Percentiles rank a stretch among this genome's conserved stretches.
phyloP scores from a whole-genome alignment of 192 early-diverging fungal genomes.

The Backusella sp. region DNA sequence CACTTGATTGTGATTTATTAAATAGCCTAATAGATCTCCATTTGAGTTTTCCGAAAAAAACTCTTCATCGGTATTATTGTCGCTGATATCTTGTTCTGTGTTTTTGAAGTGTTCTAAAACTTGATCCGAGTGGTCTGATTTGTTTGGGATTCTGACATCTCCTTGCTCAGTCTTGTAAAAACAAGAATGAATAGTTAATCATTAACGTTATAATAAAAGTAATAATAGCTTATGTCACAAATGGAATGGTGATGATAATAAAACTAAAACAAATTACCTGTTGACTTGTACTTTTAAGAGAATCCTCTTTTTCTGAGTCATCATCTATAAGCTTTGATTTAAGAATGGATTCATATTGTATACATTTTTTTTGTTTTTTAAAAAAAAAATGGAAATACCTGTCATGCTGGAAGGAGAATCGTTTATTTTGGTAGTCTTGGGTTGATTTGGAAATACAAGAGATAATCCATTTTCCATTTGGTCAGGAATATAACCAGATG shows the following conservation, averaged over 20 bases:
- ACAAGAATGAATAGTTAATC: neutral
- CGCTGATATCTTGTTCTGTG: neutral
- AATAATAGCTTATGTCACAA: neutral
- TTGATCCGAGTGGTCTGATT: neutral
- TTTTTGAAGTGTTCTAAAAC: neutral
- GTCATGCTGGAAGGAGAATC: neutral
- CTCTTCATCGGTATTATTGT: neutral
- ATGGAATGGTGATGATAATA: neutral
- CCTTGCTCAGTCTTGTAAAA: neutral
- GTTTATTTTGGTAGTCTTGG: neutral
- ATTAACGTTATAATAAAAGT: neutral
- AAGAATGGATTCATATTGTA: neutral
- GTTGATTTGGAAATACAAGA: neutral
- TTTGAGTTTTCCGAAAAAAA: neutral
- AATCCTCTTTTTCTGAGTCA: neutral
- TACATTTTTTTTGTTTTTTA: neutral
- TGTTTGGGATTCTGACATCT: constrained; percentile 1
- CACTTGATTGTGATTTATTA: neutral
- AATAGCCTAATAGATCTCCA: neutral
- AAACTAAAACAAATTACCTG: neutral
- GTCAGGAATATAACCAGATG: neutral
- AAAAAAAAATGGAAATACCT: neutral
- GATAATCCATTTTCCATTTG: neutral
- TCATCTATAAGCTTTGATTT: neutral
- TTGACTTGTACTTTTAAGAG: neutral